Evolutionary conservation across 495 filamentous ascomycete genomes (phyloP), one percentile per base, ranked within the genome.

Genomic region (Cudoniella acicularis): DNA sequence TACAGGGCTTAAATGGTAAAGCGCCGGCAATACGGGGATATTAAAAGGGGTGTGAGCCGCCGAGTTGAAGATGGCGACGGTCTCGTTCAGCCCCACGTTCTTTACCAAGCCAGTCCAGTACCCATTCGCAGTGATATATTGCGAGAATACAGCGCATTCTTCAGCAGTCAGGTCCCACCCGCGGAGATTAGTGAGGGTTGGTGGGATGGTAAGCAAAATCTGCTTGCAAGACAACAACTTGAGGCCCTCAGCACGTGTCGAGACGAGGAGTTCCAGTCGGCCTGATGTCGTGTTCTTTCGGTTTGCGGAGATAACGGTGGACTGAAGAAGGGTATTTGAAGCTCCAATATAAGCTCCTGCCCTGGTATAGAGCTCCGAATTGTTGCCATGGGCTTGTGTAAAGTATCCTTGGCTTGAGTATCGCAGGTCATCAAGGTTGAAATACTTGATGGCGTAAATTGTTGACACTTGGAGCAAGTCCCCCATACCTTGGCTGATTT

Each of bases 201-300:
- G 75, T 2, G 75, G 78, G 17, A 77, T 73, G 3, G 78, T 66
- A 21, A 78, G 61, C 20, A 84, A 53, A 11, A 83, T 61, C 55
- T 79, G 75, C 25, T 73, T 76, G 1, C 76, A 77, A 49, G 63
- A 49, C 50, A 82, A 71, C 25, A 69, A 64, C 49, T 72, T 67
- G 0, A 6, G 30, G 2, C 75, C 77, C 10, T 59, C 52, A 0
- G 69, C 64, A 0, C 72, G 74, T 25, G 67, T 45, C 2, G 79
- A 67, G 10, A 66, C 18, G 18, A 77, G 63, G 20, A 21, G 40
- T 20, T 49, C 49, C 0, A 52, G 30, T 6, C 30, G 30, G 30
- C 30, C 30, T 36, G 30, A 36, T 36, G 30, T n/a, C 1, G 56
- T 42, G 49, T 63, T 52, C 48, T 67, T 59, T n/a, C 74, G 69